These are phyloP conservation scores for Ophiostoma novo-ulmi DNA, from an alignment of 2,329 filamentous ascomycete genomes.

Conservation along the genomic window DNA sequence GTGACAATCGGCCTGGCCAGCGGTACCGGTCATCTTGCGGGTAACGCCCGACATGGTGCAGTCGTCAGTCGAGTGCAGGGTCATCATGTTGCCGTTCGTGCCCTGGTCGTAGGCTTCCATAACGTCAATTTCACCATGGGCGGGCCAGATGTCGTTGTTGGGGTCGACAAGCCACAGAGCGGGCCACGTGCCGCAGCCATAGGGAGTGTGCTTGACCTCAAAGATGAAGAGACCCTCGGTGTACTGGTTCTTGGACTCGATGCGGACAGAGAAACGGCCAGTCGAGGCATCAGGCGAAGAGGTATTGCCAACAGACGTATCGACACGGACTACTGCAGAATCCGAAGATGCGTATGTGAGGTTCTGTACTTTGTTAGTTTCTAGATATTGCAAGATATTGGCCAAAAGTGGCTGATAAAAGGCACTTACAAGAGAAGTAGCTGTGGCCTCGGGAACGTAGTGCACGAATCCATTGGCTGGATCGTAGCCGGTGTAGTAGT, in stretches of 20 bases:
- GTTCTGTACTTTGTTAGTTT: constrained; percentile 41
- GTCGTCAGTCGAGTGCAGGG: constrained; percentile 51
- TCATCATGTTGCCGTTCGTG: constrained; percentile 52
- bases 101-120: constrained; percentile 42
- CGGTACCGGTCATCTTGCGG: constrained; percentile 48
- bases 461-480: constrained; percentile 50
- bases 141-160: constrained; percentile 41
- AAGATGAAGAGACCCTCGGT: constrained; percentile 62
- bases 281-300: constrained; percentile 48
- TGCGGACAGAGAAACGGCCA: constrained; percentile 58
- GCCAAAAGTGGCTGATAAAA: too few relatives aligned
- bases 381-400: too few relatives aligned
- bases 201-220: constrained; percentile 59
- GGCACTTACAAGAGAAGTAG: constrained; percentile 39
- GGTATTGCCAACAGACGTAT: constrained; percentile 50
- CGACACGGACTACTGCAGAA: constrained; percentile 55
- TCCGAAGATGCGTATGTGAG: constrained; percentile 54
- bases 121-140: constrained; percentile 43
- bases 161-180: constrained; percentile 64
- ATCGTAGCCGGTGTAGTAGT: constrained; percentile 49
- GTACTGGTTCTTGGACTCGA: constrained; percentile 57
- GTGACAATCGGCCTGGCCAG: constrained; percentile 45
- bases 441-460: constrained; percentile 45
- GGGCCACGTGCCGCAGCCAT: constrained; percentile 60
- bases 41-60: constrained; percentile 50